Evolutionary conservation across 805 yeast species (phyloP), one percentile per base, ranked within the genome.

Genomic region (Yamadazyma sp.): DNA sequence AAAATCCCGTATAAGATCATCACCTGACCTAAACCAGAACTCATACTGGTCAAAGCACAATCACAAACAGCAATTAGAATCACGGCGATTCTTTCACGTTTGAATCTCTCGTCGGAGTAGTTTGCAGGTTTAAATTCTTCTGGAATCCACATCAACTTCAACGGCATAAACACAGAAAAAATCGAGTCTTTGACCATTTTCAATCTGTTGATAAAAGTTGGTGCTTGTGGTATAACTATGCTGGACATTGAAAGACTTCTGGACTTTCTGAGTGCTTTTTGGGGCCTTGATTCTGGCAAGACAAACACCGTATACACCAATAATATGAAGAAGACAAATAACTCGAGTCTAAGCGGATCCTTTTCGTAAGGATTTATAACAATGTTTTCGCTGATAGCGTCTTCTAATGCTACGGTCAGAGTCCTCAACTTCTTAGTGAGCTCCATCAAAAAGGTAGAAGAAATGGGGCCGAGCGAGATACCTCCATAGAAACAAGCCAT

Each of bases 241-340:
- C 32, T 24, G 12, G 29, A 16, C 25, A 37, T 17, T 7, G 68
- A 61, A 46, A 49, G 47, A 1, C 70, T 54, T 40, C 82, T 70
- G 0, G 87, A 74, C 52, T 73, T 74, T 26, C 55, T 53, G 49
- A 80, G 66, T 3, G 84, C 75, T 35, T 69, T 66, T 21, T 55
- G 50, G 11, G 84, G 76, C 46, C 91, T 68, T 5, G 89, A 79
- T 53, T 84, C 95, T 2, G 80, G 79, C 11, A 84, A 53, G 2
- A 75, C 51, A 31, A 64, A 47, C 16, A 51, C 30, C 4, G 52
- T 41, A 38, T 57, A 60, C 10, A 59, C 8, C 2, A 56, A 35
- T 5, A 71, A 48, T 0, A 64, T 8, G 4, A 70, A 49, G 1
- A 73, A 5, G 0, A 72, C 35, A 3, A 66, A 54, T 2, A 73